Evolutionary conservation across 306 rosid genomes (phyloP).

Genomic region (Aeschynomene evenia): DNA sequence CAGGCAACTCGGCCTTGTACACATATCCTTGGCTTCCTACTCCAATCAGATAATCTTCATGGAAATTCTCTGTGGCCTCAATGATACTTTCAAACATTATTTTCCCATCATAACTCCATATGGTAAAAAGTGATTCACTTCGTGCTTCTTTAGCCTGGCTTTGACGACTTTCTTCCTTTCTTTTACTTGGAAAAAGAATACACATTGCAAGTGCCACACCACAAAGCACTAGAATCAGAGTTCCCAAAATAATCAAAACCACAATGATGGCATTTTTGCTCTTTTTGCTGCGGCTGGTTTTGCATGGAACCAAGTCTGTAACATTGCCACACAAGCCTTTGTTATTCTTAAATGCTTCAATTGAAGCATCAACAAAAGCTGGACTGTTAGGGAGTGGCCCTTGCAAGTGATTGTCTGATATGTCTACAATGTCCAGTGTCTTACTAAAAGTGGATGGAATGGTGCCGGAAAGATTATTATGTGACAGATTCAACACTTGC

Average conservation of each 20-base stretch:
- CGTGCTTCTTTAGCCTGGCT: background rate
- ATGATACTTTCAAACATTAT: background rate
- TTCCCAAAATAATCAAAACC: background rate
- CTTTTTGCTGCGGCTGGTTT: background rate
- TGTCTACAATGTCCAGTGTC: conserved; percentile 26
- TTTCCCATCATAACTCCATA: background rate
- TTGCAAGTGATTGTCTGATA: conserved; percentile 7
- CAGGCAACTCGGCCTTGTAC: conserved; percentile 12
- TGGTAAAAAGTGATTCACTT: background rate
- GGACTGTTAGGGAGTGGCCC: background rate
- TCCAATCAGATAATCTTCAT: background rate
- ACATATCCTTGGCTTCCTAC: conserved; percentile 15
- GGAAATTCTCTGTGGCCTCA: conserved; percentile 12
- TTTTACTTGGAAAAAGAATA: background rate
- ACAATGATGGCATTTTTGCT: background rate
- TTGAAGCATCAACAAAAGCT: background rate
- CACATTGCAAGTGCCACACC: background rate
- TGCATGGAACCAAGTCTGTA: background rate
- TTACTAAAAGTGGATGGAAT: conserved; percentile 26
- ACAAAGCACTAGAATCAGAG: background rate
- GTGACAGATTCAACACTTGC: conserved; percentile 32
- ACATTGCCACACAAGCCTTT: background rate
- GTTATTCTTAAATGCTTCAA: background rate
- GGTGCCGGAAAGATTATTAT: conserved; percentile 28
- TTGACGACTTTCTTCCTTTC: background rate